Evolutionary conservation across 495 filamentous ascomycete species (phyloP).

Genomic region (Hypoxylon fragiforme): DNA sequence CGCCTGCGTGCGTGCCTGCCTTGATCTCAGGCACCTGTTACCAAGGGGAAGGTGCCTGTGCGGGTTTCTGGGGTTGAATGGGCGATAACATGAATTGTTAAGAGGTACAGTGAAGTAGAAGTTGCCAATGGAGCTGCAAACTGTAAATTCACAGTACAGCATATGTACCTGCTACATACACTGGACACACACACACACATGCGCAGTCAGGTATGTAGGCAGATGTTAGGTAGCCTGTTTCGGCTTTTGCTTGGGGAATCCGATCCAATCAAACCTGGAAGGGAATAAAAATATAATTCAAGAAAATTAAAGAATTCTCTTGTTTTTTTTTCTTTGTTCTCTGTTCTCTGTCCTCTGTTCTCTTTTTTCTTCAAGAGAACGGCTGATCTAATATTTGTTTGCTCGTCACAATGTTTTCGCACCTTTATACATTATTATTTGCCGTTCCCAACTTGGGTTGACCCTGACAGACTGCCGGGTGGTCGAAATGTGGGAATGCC

Average conservation of each 20-base stretch:
- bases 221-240: conserved; percentile 25
- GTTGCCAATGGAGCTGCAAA: too few relatives aligned
- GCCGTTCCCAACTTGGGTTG: conserved; percentile 18
- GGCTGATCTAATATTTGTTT: too few relatives aligned
- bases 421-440: too few relatives aligned
- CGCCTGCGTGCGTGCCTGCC: too few relatives aligned
- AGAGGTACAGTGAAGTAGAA: too few relatives aligned
- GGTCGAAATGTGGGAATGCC: background rate
- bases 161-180: conserved; percentile 10
- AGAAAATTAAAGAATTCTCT: background rate
- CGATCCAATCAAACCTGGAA: conserved; percentile 24
- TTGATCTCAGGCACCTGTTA: too few relatives aligned
- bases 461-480: conserved; percentile 6
- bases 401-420: conserved; percentile 12
- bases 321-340: conserved; percentile 16
- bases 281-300: too few relatives aligned
- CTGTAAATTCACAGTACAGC: conserved; percentile 1
- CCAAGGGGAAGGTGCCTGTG: background rate
- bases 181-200: conserved; percentile 9
- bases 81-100: conserved; percentile 17
- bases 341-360: conserved; percentile 5
- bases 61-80: conserved; percentile 1
- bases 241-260: conserved; percentile 33
- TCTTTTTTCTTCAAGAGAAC: conserved; percentile 17
- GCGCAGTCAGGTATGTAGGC: background rate